A percentile compares a stretch with the other conserved stretches of the same genome.
Conservation (phyloP, 1,284 basidiomycete genomes). For the Ganoderma meredithae region DNA sequence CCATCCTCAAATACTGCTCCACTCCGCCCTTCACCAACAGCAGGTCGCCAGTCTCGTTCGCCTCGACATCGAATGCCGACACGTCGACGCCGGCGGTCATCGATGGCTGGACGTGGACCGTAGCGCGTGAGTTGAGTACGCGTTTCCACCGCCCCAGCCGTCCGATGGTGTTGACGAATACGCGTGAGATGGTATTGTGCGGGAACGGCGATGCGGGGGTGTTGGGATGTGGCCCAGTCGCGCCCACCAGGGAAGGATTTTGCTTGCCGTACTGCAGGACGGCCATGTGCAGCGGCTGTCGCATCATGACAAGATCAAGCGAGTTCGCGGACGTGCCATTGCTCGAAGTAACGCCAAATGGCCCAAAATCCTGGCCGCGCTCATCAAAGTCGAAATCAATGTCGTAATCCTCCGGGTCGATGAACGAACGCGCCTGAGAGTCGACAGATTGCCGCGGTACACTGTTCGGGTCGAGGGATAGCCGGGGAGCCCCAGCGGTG, state of each 20-base stretch:
- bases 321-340: conserved; percentile 30
- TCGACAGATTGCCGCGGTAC: conserved; percentile 46
- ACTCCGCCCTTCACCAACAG: conserved; percentile 67
- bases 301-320: conserved; percentile 43
- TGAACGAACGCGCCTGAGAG: conserved; percentile 38
- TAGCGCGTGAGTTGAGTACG: conserved; percentile 66
- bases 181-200: conserved; percentile 74
- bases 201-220: conserved; percentile 59
- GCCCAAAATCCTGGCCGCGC: conserved; percentile 21
- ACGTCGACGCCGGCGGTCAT: conserved; percentile 58
- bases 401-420: conserved; percentile 68
- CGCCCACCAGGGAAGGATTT: conserved; percentile 37
- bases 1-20: conserved; percentile 70
- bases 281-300: conserved; percentile 54
- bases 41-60: conserved; percentile 62
- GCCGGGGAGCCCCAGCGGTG: conserved; percentile 7
- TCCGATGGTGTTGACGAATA: conserved; percentile 83
- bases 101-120: conserved; percentile 43
- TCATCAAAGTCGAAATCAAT: conserved; percentile 74
- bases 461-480: conserved; percentile 34
- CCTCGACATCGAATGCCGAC: conserved; percentile 74
- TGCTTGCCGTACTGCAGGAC: conserved; percentile 50
- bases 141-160: conserved; percentile 84
- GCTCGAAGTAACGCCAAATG: conserved; percentile 26
- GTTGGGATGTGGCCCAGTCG: conserved; percentile 44